Evolutionary conservation across 495 filamentous ascomycete genomes (phyloP), one percentile per base, ranked within the genome.

Genomic region (Hypoxylon cercidicola): DNA sequence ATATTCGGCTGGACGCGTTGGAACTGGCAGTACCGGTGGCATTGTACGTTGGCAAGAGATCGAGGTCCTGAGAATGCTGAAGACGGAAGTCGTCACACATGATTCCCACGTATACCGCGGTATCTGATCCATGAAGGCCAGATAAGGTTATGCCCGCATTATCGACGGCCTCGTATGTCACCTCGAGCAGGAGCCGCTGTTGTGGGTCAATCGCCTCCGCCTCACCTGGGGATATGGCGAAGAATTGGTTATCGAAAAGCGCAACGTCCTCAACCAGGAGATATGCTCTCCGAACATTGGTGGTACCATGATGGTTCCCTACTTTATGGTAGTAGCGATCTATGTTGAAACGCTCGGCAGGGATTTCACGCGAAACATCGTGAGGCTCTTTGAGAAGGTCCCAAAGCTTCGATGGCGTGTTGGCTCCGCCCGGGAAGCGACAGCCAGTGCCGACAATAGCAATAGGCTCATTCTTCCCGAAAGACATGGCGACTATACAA

Each of bases 281-380:
- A 34, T 83, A 77, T 0, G 77, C 69, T 0, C 73, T 63, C 4
- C 47, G 52, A 23, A 75, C 71, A 32, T 78, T 78, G 2, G 51
- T 58, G 30, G 47, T 37, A 25, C 60, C 60, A 20, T 55, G 60
- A 40, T 64, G 41, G 23, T 25, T 25, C 23, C 23, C 23, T 25
- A 25, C 23, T 25, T 18, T 45, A 37, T 93, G 90, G 30, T 82
- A 85, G 51, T 90, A 85, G 6, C 89, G 87, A 61, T 89, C 82
- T 6, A 69, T 58, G 47, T 68, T 73, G 77, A 91, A 93, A 13
- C 91, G 82, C 51, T 89, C 85, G 10, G 82, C 64, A 0, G 90
- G 91, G 34, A 89, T 80, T 18, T 76, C 69, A 5, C 0, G 63
- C 72, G 64, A 80, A 82, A 77, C 75, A 56, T 74, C 80, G 18